These are phyloP conservation scores for Lactarius hatsudake DNA, from an alignment of 768 basidiomycete species.

Conservation along the genomic window DNA sequence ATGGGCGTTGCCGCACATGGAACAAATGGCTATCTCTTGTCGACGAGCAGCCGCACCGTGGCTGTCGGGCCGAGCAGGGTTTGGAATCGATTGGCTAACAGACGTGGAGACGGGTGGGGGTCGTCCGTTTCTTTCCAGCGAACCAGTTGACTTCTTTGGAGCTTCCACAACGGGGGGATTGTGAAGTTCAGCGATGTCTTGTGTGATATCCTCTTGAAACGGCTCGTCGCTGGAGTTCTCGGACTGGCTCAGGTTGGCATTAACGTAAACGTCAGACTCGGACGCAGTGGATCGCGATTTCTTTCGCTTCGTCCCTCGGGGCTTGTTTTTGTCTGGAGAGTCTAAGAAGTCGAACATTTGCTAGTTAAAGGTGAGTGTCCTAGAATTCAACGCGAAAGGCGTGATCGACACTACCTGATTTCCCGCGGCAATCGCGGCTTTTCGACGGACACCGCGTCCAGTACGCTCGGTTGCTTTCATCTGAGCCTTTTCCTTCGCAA, in stretches of 20 bases:
- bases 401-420: constrained; percentile 40
- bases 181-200: constrained; percentile 1
- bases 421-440: constrained; percentile 49
- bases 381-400: neutral
- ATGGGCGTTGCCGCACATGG: constrained; percentile 52
- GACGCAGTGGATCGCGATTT: constrained; percentile 34
- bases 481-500: constrained; percentile 46
- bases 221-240: constrained; percentile 18
- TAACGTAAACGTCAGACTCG: constrained; percentile 42
- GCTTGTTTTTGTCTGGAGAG: constrained; percentile 37
- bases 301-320: constrained; percentile 36
- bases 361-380: constrained; percentile 21
- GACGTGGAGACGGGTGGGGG: neutral
- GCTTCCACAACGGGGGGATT: neutral
- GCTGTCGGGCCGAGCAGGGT: neutral
- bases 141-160: neutral
- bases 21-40: constrained; percentile 41
- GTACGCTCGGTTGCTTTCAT: constrained; percentile 50
- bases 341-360: constrained; percentile 38
- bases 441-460: constrained; percentile 74
- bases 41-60: neutral
- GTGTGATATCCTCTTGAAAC: neutral
- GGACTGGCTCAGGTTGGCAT: constrained; percentile 8
- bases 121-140: neutral
- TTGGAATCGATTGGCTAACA: neutral